Evolutionary conservation across 1,284 basidiomycete genomes (phyloP).

Genomic region (Cryptococcus sp.): DNA sequence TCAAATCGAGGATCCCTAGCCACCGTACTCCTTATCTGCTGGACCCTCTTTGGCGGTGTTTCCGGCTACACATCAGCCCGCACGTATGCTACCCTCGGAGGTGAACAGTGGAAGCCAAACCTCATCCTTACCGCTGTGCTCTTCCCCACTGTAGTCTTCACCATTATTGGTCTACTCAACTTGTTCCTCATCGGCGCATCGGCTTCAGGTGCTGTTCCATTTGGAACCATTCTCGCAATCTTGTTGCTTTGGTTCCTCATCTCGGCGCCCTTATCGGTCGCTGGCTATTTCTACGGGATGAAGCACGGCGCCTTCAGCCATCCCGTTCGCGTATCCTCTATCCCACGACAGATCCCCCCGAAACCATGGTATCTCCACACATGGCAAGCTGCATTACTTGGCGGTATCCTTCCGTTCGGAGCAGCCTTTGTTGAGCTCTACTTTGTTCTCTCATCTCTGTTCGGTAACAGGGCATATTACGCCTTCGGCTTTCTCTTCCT

Average conservation of each 20-base stretch:
- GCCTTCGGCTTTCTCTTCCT: slow-evolving; percentile 94
- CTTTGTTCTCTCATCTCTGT: slow-evolving; percentile 89
- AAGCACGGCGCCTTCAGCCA: slow-evolving; percentile 75
- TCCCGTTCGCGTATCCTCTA: slow-evolving; percentile 87
- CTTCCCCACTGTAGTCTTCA: slow-evolving; percentile 81
- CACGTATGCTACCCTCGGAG: slow-evolving; percentile 79
- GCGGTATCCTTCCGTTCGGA: slow-evolving; percentile 90
- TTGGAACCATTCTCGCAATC: slow-evolving; percentile 87
- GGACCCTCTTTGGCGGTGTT: slow-evolving; percentile 91
- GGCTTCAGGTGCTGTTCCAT: slow-evolving; percentile 94
- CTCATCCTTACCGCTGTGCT: slow-evolving; percentile 84
- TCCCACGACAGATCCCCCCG: slow-evolving; percentile 88
- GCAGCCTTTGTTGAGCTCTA: slow-evolving; percentile 96
- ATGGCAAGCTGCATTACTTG: slow-evolving; percentile 76
- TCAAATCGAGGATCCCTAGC: slow-evolving; percentile 93
- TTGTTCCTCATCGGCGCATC: slow-evolving; percentile 80
- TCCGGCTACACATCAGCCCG: slow-evolving; percentile 88
- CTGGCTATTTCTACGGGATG: slow-evolving; percentile 69
- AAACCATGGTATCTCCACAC: slow-evolving; percentile 77
- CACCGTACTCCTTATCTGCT: slow-evolving; percentile 94
- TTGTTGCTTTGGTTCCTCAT: slow-evolving; percentile 94
- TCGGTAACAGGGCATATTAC: slow-evolving; percentile 91
- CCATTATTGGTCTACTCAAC: slow-evolving; percentile 79
- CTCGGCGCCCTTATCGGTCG: slow-evolving; percentile 70
- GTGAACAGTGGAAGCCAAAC: slow-evolving; percentile 75